Conservation (phyloP, 1,284 basidiomycete species). For the Sphagnurus paluster region DNA sequence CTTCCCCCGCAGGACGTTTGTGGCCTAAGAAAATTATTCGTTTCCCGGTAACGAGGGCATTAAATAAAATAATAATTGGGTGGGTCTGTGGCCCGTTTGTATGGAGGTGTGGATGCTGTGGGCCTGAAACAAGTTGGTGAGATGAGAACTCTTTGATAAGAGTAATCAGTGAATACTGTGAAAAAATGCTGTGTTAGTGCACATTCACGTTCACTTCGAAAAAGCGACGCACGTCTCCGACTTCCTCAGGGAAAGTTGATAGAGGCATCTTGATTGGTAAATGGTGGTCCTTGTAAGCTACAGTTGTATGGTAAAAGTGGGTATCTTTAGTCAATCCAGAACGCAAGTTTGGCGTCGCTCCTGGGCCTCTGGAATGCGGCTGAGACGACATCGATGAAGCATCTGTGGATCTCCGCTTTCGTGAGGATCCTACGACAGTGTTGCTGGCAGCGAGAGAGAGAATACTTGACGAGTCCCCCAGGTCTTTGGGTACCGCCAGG, state of each 20-base stretch:
- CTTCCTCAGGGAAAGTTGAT: constrained; percentile 87
- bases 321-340: constrained; percentile 79
- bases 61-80: constrained; percentile 93
- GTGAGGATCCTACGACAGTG: constrained; percentile 39
- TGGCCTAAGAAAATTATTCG: constrained; percentile 94
- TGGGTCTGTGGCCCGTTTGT: constrained; percentile 90
- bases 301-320: constrained; percentile 87
- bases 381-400: constrained; percentile 70
- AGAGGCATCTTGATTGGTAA: constrained; percentile 88
- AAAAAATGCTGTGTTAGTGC: constrained; percentile 14
- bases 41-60: constrained; percentile 91
- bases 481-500: constrained; percentile 33
- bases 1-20: constrained; percentile 81
- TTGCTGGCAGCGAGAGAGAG: constrained; percentile 34
- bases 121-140: constrained; percentile 67
- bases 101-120: constrained; percentile 89
- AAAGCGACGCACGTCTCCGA: constrained; percentile 76
- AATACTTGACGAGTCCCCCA: constrained; percentile 37
- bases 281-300: constrained; percentile 76
- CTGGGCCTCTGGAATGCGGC: constrained; percentile 34
- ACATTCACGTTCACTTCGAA: constrained; percentile 15
- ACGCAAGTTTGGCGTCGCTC: constrained; percentile 38
- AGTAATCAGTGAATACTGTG: constrained; percentile 90
- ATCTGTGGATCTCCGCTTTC: constrained; percentile 69
- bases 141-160: constrained; percentile 88